A percentile compares a stretch with the other conserved stretches of the same genome.
Evolutionary conservation across 2,329 filamentous ascomycete species (phyloP).

Genomic region (Aspergillaceae sp.): DNA sequence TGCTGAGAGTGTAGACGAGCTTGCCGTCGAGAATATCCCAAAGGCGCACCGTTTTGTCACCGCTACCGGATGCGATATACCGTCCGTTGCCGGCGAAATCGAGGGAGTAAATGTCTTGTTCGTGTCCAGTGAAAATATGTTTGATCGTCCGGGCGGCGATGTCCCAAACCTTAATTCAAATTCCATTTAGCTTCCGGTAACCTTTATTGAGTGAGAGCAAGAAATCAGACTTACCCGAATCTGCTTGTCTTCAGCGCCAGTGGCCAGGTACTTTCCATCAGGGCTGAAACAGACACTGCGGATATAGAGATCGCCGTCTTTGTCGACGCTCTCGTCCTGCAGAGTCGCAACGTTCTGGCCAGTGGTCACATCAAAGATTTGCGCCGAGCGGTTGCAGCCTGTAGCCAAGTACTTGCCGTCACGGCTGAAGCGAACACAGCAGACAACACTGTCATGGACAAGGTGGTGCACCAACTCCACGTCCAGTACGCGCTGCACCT

Average conservation of each 20-base stretch:
- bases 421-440: conserved; percentile 92
- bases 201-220: no score
- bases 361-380: conserved; percentile 88
- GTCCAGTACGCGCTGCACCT: conserved; percentile 79
- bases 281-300: conserved; percentile 98
- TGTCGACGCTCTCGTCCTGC: conserved; percentile 79
- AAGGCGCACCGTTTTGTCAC: conserved; percentile 85
- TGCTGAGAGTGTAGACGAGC: conserved; percentile 75
- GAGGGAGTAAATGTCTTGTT: conserved; percentile 95
- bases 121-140: conserved; percentile 90
- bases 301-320: conserved; percentile 90
- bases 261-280: conserved; percentile 86
- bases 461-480: conserved; percentile 92
- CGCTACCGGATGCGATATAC: conserved; percentile 90
- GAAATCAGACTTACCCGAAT: conserved; percentile 58
- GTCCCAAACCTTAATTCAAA: conserved; percentile 70
- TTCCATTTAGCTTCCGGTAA: conserved; percentile 4
- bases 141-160: conserved; percentile 75
- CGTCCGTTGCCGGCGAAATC: conserved; percentile 91
- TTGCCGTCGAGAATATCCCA: conserved; percentile 88
- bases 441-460: conserved; percentile 90
- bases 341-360: conserved; percentile 83
- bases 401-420: conserved; percentile 95
- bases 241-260: conserved; percentile 93
- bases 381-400: conserved; percentile 96